These are phyloP conservation scores for Sarcodon aspratus DNA, from an alignment of 768 basidiomycete genomes.

Conservation along the genomic window DNA sequence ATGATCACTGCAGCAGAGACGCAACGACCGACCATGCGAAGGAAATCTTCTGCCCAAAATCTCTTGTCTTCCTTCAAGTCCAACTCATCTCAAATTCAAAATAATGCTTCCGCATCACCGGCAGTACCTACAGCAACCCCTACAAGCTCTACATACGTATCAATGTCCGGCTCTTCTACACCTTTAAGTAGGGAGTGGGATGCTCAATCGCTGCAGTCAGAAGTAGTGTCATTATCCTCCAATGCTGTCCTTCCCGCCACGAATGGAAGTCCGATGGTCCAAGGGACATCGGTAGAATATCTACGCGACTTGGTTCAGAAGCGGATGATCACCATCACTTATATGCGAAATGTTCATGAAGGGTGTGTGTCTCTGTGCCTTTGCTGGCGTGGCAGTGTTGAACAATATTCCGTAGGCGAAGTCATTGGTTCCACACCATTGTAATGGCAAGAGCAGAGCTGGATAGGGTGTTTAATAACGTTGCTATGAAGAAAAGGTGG, in stretches of 20 bases:
- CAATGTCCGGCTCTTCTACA: conserved; percentile 12
- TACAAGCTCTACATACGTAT: conserved; percentile 7
- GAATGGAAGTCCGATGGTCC: conserved; percentile 16
- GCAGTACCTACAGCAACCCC: conserved; percentile 8
- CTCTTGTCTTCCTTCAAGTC: conserved; percentile 66
- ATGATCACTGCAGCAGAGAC: conserved; percentile 12
- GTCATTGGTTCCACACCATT: conserved; percentile 86
- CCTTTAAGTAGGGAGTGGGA: conserved; percentile 54
- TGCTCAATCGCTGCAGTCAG: conserved; percentile 51
- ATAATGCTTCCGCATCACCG: conserved; percentile 7
- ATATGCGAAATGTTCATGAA: conserved; percentile 77
- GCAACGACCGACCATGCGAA: conserved; percentile 50
- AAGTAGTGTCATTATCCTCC: conserved; percentile 13
- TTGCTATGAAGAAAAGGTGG: conserved; percentile 70
- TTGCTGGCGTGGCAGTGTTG: not conserved
- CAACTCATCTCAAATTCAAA: not conserved
- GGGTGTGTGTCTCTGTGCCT: conserved; percentile 40
- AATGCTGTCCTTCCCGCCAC: not conserved
- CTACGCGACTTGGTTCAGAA: conserved; percentile 74
- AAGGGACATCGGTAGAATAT: conserved; percentile 69
- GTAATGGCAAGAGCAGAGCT: conserved; percentile 66
- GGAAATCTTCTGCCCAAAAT: conserved; percentile 82
- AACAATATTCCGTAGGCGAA: conserved; percentile 34
- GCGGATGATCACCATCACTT: conserved; percentile 75
- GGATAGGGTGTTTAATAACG: conserved; percentile 62